A percentile compares a stretch with the other conserved stretches of the same genome.
Evolutionary conservation across 768 basidiomycete species (phyloP).

Genomic region (Naganishia friedmannii): DNA sequence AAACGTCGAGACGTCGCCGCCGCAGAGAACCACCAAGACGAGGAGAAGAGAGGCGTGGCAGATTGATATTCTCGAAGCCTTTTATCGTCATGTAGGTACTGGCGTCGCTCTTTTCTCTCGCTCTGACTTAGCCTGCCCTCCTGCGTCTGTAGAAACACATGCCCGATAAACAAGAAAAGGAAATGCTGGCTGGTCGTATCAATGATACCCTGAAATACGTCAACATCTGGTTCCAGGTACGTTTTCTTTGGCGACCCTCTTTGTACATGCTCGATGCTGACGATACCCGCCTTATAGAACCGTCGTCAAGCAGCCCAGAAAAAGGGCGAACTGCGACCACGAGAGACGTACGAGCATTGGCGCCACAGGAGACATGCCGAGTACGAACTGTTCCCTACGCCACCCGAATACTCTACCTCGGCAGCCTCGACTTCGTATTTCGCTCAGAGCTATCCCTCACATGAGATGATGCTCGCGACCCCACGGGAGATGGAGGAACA

Average conservation of each 20-base stretch:
- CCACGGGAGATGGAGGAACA: slow-evolving; percentile 8
- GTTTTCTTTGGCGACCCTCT: background rate
- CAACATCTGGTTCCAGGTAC: slow-evolving; percentile 23
- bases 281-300: background rate
- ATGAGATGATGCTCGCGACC: slow-evolving; percentile 9
- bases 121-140: background rate
- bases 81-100: slow-evolving; percentile 12
- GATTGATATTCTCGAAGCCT: slow-evolving; percentile 20
- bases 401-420: slow-evolving; percentile 5
- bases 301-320: slow-evolving; percentile 17
- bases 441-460: slow-evolving; percentile 3
- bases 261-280: background rate
- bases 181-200: slow-evolving; percentile 14
- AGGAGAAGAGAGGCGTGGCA: slow-evolving; percentile 21
- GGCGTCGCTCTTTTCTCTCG: background rate
- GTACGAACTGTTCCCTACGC: slow-evolving; percentile 1
- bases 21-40: background rate
- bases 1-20: background rate
- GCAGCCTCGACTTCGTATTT: slow-evolving; percentile 10
- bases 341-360: slow-evolving; percentile 9
- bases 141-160: slow-evolving; percentile 8
- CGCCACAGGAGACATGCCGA: background rate
- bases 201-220: slow-evolving; percentile 22
- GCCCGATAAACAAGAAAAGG: slow-evolving; percentile 15
- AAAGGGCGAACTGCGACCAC: slow-evolving; percentile 17